phyloP scores from a whole-genome alignment of 768 basidiomycete species.

The Pulveroboletus sp. region DNA sequence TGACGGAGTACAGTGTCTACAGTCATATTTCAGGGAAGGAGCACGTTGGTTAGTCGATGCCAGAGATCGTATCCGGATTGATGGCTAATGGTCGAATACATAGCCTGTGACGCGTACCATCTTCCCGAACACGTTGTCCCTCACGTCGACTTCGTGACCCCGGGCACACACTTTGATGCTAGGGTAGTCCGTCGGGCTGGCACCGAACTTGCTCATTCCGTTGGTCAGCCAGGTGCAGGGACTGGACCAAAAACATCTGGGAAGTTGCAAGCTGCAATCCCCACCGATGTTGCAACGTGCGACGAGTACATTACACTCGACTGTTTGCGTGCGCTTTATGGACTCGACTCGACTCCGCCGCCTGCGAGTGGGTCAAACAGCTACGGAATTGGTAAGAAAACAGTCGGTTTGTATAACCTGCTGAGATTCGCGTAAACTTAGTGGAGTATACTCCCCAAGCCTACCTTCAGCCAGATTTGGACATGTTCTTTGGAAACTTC shows the following conservation, averaged over 20 bases:
- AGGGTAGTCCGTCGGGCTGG: slow-evolving; percentile 16
- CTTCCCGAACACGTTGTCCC: slow-evolving; percentile 29
- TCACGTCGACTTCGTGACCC: slow-evolving; percentile 35
- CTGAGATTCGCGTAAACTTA: background rate
- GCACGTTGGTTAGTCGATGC: slow-evolving; percentile 26
- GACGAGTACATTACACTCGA: slow-evolving; percentile 29
- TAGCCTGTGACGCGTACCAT: slow-evolving; percentile 34
- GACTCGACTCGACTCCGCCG: slow-evolving; percentile 12
- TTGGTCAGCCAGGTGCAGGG: slow-evolving; percentile 16
- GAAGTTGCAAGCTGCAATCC: slow-evolving; percentile 1
- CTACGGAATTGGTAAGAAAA: slow-evolving; percentile 28
- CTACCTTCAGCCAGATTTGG: slow-evolving; percentile 28
- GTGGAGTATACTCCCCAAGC: slow-evolving; percentile 34
- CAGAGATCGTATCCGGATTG: background rate
- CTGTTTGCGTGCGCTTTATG: slow-evolving; percentile 31
- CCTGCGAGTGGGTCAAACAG: slow-evolving; percentile 18
- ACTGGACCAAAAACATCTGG: slow-evolving; percentile 23
- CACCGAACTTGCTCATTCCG: slow-evolving; percentile 6
- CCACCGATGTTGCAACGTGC: slow-evolving; percentile 18
- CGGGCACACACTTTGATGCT: slow-evolving; percentile 32
- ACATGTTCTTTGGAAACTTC: slow-evolving; percentile 30
- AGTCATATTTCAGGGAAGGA: slow-evolving; percentile 26
- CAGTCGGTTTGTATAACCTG: background rate
- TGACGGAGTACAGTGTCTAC: slow-evolving; percentile 34
- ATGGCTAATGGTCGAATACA: slow-evolving; percentile 1